Base-by-base conservation (phyloP, 2,329 filamentous ascomycete species). In the Colletotrichum spinosum region DNA sequence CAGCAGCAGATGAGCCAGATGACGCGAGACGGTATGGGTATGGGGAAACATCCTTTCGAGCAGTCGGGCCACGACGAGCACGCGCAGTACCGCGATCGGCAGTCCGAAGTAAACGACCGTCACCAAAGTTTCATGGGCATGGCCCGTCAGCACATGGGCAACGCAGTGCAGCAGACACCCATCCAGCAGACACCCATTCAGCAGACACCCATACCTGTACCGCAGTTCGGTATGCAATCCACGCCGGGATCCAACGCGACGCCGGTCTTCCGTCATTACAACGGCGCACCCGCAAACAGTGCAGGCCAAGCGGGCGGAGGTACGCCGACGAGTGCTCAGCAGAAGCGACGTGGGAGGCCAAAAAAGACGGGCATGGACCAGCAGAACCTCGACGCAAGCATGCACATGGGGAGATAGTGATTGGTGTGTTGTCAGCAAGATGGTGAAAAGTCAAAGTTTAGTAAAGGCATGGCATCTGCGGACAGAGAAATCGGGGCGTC, bases 161-260 rank as follows among this genome's bases (percentile, higher is more conserved):
- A 67, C 44, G 38, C 64, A 11, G 56, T 67, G 12, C 65, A 67
- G 52, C 64, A 65, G 37, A 60, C 57, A 6, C 45, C 60, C 2
- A 65, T 68, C 3, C 67, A 69, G 50, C 67, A 69, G 48, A 69
- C 67, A 10, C 67, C 67, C 2, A 60, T 69, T n/a, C 67, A 69
- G 50, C 67, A 69, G 48, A 69, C 67, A 10, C 67, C 67, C 2
- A 60, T 69, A 1, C 67, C 68, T 8, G 66, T 69, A 44, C 68
- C 68, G 12, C 68, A 69, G 38, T 68, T 69, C 38, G 62, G 66
- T 42, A 66, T 69, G 67, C 68, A 66, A 49, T 48, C 58, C 8
- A 60, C 46, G 15, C 51, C 67, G 2, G 54, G 60, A 10, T 35
- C 57, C 6, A 53, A 60, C 4, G 39, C 58, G 3, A 50, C 39